These are phyloP conservation scores for Neopestalotiopsis sp. DNA, from an alignment of 2,329 filamentous ascomycete genomes.

Conservation along the genomic window DNA sequence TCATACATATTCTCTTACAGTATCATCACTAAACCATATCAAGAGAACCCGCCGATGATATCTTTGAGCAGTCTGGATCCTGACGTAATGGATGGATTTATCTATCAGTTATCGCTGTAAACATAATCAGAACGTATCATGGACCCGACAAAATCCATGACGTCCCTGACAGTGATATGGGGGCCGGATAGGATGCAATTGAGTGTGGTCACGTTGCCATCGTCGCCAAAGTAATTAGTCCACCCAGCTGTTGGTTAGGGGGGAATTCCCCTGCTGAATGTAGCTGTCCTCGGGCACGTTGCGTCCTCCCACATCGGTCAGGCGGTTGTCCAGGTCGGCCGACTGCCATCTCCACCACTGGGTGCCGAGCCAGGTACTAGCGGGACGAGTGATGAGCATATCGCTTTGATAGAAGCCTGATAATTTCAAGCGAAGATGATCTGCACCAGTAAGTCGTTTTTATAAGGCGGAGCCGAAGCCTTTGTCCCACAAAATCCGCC, in stretches of 20 bases:
- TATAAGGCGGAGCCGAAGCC: no score
- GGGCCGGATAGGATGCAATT: constrained; percentile 21
- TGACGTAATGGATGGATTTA: no score
- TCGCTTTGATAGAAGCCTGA: not conserved
- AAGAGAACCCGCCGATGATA: not conserved
- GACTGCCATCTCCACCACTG: constrained; percentile 37
- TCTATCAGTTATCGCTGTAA: constrained; percentile 10
- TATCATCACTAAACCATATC: not conserved
- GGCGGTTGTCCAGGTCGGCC: constrained; percentile 25
- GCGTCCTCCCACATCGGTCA: constrained; percentile 28
- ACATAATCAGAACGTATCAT: constrained; percentile 26
- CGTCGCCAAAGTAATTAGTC: constrained; percentile 21
- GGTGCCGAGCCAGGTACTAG: constrained; percentile 29
- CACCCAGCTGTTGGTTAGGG: constrained; percentile 13
- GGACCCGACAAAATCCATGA: constrained; percentile 26
- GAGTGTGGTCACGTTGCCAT: constrained; percentile 9
- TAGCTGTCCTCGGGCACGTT: constrained; percentile 22
- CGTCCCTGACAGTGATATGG: constrained; percentile 38
- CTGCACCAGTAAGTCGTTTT: no score
- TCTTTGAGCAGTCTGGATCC: not conserved
- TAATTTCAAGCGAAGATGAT: not conserved
- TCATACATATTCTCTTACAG: not conserved
- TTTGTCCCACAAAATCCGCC: no score
- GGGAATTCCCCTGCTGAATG: not conserved
- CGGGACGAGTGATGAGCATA: not conserved